Evolutionary conservation across 2,329 filamentous ascomycete species (phyloP), one percentile per base, ranked within the genome.

Genomic region (Ophiosphaerella herpotricha): DNA sequence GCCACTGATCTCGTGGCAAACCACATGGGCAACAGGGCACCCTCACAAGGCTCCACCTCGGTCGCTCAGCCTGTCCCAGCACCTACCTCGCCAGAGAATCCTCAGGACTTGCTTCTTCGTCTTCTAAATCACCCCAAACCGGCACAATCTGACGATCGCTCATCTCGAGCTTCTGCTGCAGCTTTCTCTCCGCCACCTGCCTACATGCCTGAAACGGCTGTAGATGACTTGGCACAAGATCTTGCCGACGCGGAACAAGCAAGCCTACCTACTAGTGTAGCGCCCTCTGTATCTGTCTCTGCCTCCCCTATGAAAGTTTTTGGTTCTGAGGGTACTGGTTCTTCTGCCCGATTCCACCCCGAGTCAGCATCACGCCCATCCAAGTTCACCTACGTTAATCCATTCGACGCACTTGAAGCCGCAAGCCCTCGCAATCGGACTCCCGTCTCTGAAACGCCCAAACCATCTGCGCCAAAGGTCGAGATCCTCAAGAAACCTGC

Each of bases 101-200:
- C 91, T 4, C 89, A 95, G 73, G 87, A 93, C 57, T 89, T 94
- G 67, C 80, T 99, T 40, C 84, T 97, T 55, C 88, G 90, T 63
- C 80, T 97, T 50, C 82, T 99, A 57, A 94, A 91, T 66, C 86
- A 88, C 41, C 86, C 89, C 44, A 91, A 75, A 59, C 73, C 73
- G 3, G 54, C 72, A 46, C 72, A 63, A 63, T 61, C 60, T 29
- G 67, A 69, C 46, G 57, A 51, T 35, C 61, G 61, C 41, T 63
- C 62, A 2, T 59, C 64, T 40, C 60, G 58, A 18, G 62, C 61
- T 23, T 64, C 66, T 34, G 52, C 57, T 23, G 55, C 63, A n/a
- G 57, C 63, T 43, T 64, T 68, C 48, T 65, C 66, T 29, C 61
- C 68, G 50, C 60, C 65, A 14, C 60, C 60, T 37, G 52, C 60